Evolutionary conservation across 2,329 filamentous ascomycete genomes (phyloP).

Genomic region (Zelopaecilomyces penicillatus): DNA sequence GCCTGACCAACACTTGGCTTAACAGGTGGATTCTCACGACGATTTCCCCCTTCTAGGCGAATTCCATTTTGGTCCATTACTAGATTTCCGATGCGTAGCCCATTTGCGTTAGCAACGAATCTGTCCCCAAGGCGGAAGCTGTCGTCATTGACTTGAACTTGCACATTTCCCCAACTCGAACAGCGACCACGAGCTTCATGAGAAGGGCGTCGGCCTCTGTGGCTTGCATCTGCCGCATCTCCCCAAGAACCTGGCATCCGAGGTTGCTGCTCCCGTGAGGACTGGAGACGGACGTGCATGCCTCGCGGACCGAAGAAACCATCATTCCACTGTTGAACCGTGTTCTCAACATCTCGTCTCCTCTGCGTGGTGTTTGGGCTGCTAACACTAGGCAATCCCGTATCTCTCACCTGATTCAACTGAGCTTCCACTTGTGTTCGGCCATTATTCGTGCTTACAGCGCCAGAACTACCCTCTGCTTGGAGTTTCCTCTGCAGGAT

Average conservation of each 20-base stretch:
- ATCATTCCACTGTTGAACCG: slow-evolving; percentile 47
- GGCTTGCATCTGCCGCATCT: not conserved
- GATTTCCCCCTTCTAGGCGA: slow-evolving; percentile 9
- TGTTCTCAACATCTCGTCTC: slow-evolving; percentile 27
- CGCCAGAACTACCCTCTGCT: slow-evolving; percentile 27
- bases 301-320: slow-evolving; percentile 46
- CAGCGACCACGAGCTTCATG: too few relatives aligned
- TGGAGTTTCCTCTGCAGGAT: slow-evolving; percentile 41
- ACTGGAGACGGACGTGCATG: slow-evolving; percentile 31
- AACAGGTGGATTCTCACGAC: not conserved
- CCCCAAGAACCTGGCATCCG: slow-evolving; percentile 20
- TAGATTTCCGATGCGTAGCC: slow-evolving; percentile 38
- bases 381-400: slow-evolving; percentile 11
- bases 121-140: slow-evolving; percentile 33
- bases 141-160: slow-evolving; percentile 33
- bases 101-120: slow-evolving; percentile 35
- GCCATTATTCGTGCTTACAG: slow-evolving; percentile 19
- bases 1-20: not conserved
- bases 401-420: slow-evolving; percentile 25
- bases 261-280: slow-evolving; percentile 9
- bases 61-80: slow-evolving; percentile 34
- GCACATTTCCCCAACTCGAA: not conserved
- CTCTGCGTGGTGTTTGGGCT: slow-evolving; percentile 12
- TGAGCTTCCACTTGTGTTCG: slow-evolving; percentile 31
- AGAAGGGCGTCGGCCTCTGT: too few relatives aligned